Evolutionary conservation across 1,284 basidiomycete species (phyloP).

Genomic region (Hymenochaete sp.): DNA sequence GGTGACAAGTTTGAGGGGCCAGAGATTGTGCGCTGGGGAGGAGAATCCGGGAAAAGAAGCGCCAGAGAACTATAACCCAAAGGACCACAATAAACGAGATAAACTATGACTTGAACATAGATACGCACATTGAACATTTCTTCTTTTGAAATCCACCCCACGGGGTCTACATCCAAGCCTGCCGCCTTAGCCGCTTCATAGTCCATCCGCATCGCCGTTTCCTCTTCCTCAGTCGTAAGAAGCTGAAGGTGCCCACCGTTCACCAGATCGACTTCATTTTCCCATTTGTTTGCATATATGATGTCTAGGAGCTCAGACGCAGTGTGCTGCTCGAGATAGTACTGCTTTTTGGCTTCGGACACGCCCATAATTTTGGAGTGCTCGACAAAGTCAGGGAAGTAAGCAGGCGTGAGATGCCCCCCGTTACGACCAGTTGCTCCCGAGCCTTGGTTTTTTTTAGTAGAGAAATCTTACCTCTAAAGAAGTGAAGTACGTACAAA

Average conservation of each 20-base stretch:
- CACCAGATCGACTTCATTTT: constrained; percentile 52
- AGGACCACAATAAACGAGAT: background rate
- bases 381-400: constrained; percentile 38
- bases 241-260: constrained; percentile 47
- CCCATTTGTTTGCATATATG: constrained; percentile 36
- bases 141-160: constrained; percentile 40
- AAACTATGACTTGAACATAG: background rate
- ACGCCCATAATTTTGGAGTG: constrained; percentile 36
- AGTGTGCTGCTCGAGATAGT: constrained; percentile 53
- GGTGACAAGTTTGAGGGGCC: constrained; percentile 71
- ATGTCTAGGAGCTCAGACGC: constrained; percentile 40
- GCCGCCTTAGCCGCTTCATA: constrained; percentile 45
- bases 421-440: constrained; percentile 80
- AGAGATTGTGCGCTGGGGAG: constrained; percentile 54
- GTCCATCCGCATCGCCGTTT: constrained; percentile 33
- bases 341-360: constrained; percentile 45
- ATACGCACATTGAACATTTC: constrained; percentile 40
- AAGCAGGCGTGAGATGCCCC: constrained; percentile 58
- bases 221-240: constrained; percentile 41
- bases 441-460: constrained; percentile 43
- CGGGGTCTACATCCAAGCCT: constrained; percentile 39
- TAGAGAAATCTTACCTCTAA: too few species aligned
- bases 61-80: constrained; percentile 41
- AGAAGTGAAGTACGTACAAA: constrained; percentile 54
- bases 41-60: constrained; percentile 43